Evolutionary conservation across 2,329 filamentous ascomycete genomes (phyloP).

Genomic region (Rhytidhysteron rufulum): DNA sequence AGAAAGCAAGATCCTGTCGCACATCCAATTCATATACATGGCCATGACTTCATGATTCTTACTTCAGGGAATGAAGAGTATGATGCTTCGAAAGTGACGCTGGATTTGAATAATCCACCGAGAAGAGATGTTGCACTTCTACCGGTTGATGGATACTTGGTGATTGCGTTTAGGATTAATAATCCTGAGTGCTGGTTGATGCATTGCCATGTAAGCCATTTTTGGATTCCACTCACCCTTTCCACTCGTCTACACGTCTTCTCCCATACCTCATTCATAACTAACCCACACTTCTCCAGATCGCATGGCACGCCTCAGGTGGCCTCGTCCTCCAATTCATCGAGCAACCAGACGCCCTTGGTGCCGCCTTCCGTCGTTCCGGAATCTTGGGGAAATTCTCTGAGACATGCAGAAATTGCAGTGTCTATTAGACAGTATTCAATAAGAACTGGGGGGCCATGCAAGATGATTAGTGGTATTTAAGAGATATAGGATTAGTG

Average conservation of each 20-base stretch:
- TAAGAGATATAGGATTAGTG: not conserved
- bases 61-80: slow-evolving; percentile 4
- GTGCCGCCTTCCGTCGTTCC: not conserved
- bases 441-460: not conserved
- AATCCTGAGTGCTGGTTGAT: slow-evolving; percentile 17
- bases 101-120: slow-evolving; percentile 10
- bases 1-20: not conserved
- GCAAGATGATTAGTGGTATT: not conserved
- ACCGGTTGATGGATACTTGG: slow-evolving; percentile 11
- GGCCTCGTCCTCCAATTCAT: not conserved
- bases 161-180: slow-evolving; percentile 14
- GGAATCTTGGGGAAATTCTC: not conserved
- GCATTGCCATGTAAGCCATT: slow-evolving; percentile 14
- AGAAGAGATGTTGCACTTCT: slow-evolving; percentile 12
- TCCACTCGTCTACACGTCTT: not conserved
- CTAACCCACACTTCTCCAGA: too few species aligned
- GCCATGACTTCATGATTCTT: slow-evolving; percentile 11
- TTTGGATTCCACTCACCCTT: too few species aligned
- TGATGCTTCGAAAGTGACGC: not conserved
- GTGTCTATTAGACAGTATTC: not conserved
- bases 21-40: slow-evolving; percentile 4
- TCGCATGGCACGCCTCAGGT: not conserved
- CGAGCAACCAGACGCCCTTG: not conserved
- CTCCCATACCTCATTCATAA: not conserved
- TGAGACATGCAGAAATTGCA: not conserved